Percentiles rank a stretch among this genome's conserved stretches.
Conservation (phyloP, 208 protist genomes). For the Acanthamoeba healyi region DNA sequence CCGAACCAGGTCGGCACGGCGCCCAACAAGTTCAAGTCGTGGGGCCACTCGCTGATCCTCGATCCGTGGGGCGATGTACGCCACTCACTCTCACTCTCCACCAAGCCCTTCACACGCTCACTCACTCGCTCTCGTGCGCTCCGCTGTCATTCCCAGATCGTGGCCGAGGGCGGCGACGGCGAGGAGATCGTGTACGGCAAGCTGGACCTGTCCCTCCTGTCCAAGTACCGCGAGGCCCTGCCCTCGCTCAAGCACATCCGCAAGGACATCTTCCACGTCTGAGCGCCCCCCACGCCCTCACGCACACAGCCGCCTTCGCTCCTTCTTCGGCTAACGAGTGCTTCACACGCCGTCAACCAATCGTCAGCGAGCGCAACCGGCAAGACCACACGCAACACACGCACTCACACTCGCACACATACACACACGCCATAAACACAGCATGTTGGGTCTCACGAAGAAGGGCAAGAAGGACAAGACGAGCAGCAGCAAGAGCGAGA, state of each 20-base stretch:
- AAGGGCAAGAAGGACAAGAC: neutral
- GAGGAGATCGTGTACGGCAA: conserved; percentile 32
- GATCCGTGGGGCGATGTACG: conserved; percentile 26
- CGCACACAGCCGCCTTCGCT: too few species aligned
- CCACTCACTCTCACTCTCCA: neutral
- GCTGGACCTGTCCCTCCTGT: conserved; percentile 13
- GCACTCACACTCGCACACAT: too few species aligned
- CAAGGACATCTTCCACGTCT: conserved; percentile 26
- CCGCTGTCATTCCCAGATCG: too few species aligned
- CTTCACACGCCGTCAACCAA: too few species aligned
- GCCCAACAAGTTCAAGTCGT: conserved; percentile 36
- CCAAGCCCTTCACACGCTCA: neutral
- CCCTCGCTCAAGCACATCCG: conserved; percentile 51
- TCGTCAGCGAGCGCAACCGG: too few species aligned
- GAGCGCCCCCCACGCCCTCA: neutral
- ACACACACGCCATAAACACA: too few species aligned
- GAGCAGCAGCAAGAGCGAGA: neutral
- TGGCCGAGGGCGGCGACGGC: conserved; percentile 10
- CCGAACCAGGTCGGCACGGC: conserved; percentile 15
- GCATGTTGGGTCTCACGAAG: neutral
- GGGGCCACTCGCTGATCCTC: conserved; percentile 28
- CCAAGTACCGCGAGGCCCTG: neutral
- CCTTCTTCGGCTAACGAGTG: too few species aligned
- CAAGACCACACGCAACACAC: too few species aligned
- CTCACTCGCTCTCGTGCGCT: neutral